Conservation (phyloP, 2,329 filamentous ascomycete genomes). For the Venturia pyrina region DNA sequence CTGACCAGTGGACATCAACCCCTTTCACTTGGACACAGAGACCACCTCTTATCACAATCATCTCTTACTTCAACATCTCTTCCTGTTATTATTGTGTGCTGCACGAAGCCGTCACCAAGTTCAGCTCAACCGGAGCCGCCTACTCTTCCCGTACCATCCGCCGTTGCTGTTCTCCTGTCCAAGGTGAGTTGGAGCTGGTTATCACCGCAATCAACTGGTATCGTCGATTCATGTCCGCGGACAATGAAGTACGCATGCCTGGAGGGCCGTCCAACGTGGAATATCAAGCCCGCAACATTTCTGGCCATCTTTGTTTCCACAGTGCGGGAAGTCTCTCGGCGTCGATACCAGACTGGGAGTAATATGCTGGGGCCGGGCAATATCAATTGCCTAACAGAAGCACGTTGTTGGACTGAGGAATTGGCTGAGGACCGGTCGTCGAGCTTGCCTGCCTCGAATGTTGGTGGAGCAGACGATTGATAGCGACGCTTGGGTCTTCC, state of each 20-base stretch:
- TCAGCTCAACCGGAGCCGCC: neutral
- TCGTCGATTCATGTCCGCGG: neutral
- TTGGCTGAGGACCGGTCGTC: neutral
- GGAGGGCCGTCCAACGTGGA: neutral
- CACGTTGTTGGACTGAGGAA: neutral
- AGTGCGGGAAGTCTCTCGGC: neutral
- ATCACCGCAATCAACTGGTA: neutral
- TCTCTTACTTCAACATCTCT: conserved; percentile 5
- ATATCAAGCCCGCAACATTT: neutral
- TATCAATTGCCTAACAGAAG: neutral
- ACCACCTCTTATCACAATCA: conserved; percentile 4
- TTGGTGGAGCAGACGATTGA: neutral
- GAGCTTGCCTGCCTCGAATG: neutral
- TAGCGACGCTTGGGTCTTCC: conserved; percentile 1
- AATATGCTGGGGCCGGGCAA: neutral
- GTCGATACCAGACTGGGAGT: neutral
- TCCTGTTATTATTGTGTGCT: neutral
- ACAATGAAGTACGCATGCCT: neutral
- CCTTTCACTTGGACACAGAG: neutral
- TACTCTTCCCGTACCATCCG: neutral
- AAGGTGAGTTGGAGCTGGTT: neutral
- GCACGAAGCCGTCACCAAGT: neutral
- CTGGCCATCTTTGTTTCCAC: neutral
- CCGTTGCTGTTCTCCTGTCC: neutral
- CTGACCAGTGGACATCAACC: neutral